Evolutionary conservation across 345 rosid genomes (phyloP).

Genomic region (Populus alba): DNA sequence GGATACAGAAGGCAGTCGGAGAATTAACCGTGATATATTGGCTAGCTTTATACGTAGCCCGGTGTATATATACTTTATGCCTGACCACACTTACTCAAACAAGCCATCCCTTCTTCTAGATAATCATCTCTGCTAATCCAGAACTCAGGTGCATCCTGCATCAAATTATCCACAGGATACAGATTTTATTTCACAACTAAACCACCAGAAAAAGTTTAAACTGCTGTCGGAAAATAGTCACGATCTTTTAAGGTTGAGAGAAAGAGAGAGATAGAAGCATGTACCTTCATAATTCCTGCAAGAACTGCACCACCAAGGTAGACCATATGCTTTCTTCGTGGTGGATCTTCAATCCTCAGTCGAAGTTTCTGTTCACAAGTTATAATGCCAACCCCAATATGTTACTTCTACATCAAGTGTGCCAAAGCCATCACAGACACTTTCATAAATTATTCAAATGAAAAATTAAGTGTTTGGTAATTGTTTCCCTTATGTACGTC

Average conservation of each 20-base stretch:
- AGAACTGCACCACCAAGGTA: constrained; percentile 98
- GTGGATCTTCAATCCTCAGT: constrained; percentile 91
- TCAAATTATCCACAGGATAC: constrained; percentile 1
- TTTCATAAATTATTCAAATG: neutral
- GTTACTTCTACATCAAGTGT: neutral
- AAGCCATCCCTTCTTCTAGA: constrained; percentile 76
- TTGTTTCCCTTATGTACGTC: neutral
- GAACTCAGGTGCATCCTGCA: constrained; percentile 94
- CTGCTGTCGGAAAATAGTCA: neutral
- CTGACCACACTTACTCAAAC: constrained; percentile 74
- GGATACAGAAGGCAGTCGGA: neutral
- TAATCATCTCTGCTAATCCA: constrained; percentile 96
- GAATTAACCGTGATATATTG: neutral
- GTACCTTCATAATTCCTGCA: constrained; percentile 98
- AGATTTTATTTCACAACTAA: neutral
- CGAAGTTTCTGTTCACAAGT: constrained; percentile 59
- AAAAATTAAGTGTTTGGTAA: neutral
- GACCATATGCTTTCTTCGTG: constrained; percentile 97
- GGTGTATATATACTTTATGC: constrained; percentile 16
- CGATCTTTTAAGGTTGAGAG: neutral
- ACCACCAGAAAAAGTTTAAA: neutral
- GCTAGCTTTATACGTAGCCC: neutral
- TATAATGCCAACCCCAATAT: neutral
- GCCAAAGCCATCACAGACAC: neutral
- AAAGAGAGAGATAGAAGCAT: constrained; percentile 8